Evolutionary conservation across 495 filamentous ascomycete species (phyloP), one percentile per base, ranked within the genome.

Genomic region (Chaetomidium leptoderma): DNA sequence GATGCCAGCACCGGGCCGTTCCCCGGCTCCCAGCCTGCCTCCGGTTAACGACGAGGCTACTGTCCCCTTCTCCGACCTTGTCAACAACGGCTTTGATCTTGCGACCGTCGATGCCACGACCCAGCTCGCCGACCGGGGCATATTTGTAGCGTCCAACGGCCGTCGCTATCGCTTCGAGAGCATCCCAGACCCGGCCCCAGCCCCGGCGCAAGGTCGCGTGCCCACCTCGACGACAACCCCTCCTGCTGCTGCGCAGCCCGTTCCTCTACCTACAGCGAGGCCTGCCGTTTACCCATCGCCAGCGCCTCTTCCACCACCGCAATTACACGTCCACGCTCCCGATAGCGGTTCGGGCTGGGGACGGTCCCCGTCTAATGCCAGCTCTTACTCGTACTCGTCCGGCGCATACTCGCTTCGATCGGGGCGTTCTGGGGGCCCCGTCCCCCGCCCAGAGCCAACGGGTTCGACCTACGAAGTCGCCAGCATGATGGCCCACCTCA

Each of bases 151-250:
- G 10, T 58, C 66, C 1, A 59, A 62, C 51, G 70, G 68, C 36
- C 66, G 62, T 27, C 69, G 69, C 21, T 72, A 60, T 33, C 68
- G 61, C 27, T 43, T 72, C 45, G 60, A 69, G 61, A 64, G 63
- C 48, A 60, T 72, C 46, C 55, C 62, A 10, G 62, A 62, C 54
- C 26, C 19, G 4, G 13, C 13, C 30, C 24, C 49, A 11, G 45
- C 23, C 48, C 17, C 49, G 13, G 45, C 23, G 43, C 17, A 35
- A 13, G 46, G 26, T 40, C 27, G 55, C 36, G 55, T 39, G 33
- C 57, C 62, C 36, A 13, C 53, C 33, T 56, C 57, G 24, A 14
- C 50, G 6, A 45, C 43, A 24, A 21, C 36, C 32, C 29, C 54
- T 37, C n/a, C 37, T 39, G 33, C 47, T 47, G 42, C 37, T 13